Base-by-base conservation (phyloP, 2,329 filamentous ascomycete species). In the Aureobasidium sp. region DNA sequence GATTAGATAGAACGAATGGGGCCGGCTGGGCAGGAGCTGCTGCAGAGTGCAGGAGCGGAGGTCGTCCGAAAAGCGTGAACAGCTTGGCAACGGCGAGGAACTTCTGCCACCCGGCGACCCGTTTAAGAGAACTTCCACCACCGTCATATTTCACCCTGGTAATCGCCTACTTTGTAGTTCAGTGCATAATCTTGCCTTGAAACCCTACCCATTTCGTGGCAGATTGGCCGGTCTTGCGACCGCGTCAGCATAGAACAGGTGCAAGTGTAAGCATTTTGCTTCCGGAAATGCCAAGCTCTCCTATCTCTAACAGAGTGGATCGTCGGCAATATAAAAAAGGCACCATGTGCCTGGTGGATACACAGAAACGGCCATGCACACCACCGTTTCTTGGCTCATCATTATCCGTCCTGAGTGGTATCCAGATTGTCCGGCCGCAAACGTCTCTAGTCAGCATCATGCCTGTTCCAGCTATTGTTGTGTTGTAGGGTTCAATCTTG, bases 341-440 rank as follows among this genome's bases (percentile, higher is more conserved):
- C 50, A 42, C 50, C 50, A 54, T 54, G 50, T 54, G 50, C 50
- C 14, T 42, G 50, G 21, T 21, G 21, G 21, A 21, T 21, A 21
- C 21, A 21, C 6, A 32, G n/a, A 14, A 54, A 54, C 50, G 50
- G 50, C 37, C 29, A 54, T 11, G 27, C 37, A 42, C 50, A 54
- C 36, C 4, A 54, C 50, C 50, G 50, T 54, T 54, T 54, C 50
- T 54, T 54, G 50, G 50, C 50, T 54, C 37, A 54, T 54, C 50
- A 54, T 37, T 30, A 54, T 54, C 37, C 50, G 32, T 36, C n/a
- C n/a, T 21, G 13, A n/a, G 21, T 42, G 37, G 21, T 54, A 42
- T 42, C 25, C 50, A 54, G 37, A 54, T 54, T 54, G 10, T 41
- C 37, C 25, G 37, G n/a, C 37, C 10, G 47, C 36, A 39, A 54